Conservation (phyloP, 148 eudicot genomes). For the Rhododendron ferrugineum region DNA sequence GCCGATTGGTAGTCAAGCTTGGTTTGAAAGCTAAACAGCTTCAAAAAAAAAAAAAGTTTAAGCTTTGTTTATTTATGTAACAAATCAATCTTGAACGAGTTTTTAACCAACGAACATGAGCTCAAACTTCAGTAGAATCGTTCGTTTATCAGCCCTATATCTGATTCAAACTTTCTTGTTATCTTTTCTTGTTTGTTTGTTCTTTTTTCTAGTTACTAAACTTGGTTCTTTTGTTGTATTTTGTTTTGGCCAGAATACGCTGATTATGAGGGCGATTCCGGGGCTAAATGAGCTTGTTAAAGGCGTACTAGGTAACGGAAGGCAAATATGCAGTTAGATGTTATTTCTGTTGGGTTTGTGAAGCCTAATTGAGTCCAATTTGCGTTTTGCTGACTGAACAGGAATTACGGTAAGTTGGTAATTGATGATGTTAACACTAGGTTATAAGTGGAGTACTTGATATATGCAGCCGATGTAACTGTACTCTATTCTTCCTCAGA, state of each 20-base stretch:
- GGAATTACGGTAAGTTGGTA: neutral
- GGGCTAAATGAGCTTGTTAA: constrained; percentile 77
- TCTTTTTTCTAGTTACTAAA: neutral
- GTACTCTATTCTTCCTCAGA: neutral
- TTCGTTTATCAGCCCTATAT: neutral
- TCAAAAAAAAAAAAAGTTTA: neutral
- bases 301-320: constrained; percentile 59
- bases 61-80: neutral
- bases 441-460: neutral
- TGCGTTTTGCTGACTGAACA: neutral
- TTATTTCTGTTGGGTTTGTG: neutral
- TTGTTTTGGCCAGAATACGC: constrained; percentile 52
- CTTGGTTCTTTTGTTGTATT: neutral
- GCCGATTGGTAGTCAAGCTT: neutral
- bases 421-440: neutral
- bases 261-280: constrained; percentile 83
- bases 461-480: neutral
- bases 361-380: neutral
- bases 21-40: neutral
- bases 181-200: neutral
- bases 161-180: neutral
- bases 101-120: neutral
- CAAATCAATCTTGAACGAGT: neutral
- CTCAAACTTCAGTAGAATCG: neutral
- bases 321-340: neutral